phyloP scores from a whole-genome alignment of 1,284 basidiomycete species.

The Mycena citricolor region DNA sequence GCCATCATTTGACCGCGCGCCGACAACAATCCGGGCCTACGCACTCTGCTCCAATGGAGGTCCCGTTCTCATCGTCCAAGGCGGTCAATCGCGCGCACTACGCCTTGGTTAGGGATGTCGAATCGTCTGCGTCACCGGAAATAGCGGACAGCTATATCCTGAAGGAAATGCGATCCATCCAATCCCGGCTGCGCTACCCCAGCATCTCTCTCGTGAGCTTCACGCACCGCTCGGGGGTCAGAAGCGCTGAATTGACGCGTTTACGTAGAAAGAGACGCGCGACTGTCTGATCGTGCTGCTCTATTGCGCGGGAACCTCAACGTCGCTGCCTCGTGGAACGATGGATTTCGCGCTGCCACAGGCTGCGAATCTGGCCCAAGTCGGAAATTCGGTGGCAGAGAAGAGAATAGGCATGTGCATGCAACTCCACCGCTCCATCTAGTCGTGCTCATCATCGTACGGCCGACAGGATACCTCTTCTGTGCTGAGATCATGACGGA shows the following conservation, averaged over 20 bases:
- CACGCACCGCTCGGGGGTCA: constrained; percentile 8
- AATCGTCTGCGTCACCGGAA: constrained; percentile 52
- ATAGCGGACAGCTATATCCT: constrained; percentile 56
- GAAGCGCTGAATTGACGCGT: constrained; percentile 21
- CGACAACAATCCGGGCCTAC: background rate
- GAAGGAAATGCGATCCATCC: constrained; percentile 58
- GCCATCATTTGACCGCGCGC: background rate
- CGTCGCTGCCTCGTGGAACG: constrained; percentile 38
- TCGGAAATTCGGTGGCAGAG: constrained; percentile 56
- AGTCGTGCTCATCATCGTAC: background rate
- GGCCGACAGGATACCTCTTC: constrained; percentile 66
- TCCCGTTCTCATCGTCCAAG: constrained; percentile 73
- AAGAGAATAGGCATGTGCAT: constrained; percentile 66
- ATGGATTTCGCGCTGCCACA: constrained; percentile 69
- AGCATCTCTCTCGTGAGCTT: constrained; percentile 51
- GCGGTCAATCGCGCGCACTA: constrained; percentile 74
- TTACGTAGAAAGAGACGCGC: constrained; percentile 52
- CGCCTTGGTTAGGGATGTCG: constrained; percentile 66
- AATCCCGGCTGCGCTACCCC: constrained; percentile 46
- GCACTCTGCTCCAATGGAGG: too few relatives aligned
- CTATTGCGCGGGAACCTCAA: constrained; percentile 58
- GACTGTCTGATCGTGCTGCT: constrained; percentile 64
- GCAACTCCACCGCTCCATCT: too few relatives aligned
- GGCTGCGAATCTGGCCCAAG: constrained; percentile 70
- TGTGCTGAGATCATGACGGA: constrained; percentile 68